These are phyloP conservation scores for Rhizodiscina lignyota DNA, from an alignment of 495 filamentous ascomycete species.

Conservation along the genomic window DNA sequence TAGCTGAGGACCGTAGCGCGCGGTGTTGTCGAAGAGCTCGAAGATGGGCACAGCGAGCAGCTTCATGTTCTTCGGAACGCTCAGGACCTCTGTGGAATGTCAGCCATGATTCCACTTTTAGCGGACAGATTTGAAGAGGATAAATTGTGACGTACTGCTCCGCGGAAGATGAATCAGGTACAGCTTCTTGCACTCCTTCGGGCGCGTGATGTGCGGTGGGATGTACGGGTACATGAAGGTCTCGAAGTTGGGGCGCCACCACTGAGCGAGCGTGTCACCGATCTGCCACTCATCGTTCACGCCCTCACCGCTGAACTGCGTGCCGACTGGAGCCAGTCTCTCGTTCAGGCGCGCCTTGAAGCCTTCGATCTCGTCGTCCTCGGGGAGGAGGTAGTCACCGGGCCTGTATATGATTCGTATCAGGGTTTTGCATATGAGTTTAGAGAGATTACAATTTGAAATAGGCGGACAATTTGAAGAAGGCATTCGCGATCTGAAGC, in stretches of 20 bases:
- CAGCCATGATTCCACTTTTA: slow-evolving; percentile 1
- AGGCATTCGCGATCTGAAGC: slow-evolving; percentile 97
- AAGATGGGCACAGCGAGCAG: slow-evolving; percentile 90
- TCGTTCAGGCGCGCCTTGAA: slow-evolving; percentile 89
- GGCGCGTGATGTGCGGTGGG: slow-evolving; percentile 83
- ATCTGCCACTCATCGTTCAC: slow-evolving; percentile 85
- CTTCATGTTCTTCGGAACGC: slow-evolving; percentile 99
- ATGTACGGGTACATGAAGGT: slow-evolving; percentile 99
- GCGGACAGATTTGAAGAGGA: neutral
- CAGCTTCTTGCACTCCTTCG: slow-evolving; percentile 98
- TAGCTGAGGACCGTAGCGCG: slow-evolving; percentile 84
- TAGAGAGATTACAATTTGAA: neutral
- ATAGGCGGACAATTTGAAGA: slow-evolving; percentile 73
- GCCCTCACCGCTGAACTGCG: slow-evolving; percentile 71
- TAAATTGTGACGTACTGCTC: slow-evolving; percentile 45
- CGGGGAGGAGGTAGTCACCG: slow-evolving; percentile 82
- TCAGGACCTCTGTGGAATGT: slow-evolving; percentile 59
- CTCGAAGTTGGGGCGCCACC: slow-evolving; percentile 98
- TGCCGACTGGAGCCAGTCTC: slow-evolving; percentile 77
- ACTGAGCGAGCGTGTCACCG: slow-evolving; percentile 85
- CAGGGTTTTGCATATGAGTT: slow-evolving; percentile 4
- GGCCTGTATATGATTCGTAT: slow-evolving; percentile 32
- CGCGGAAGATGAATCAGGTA: slow-evolving; percentile 90
- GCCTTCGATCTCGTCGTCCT: slow-evolving; percentile 80
- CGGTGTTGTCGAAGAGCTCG: slow-evolving; percentile 94